These are phyloP conservation scores for Senecio squalidus DNA, from an alignment of 140 eudicot species.

Conservation along the genomic window DNA sequence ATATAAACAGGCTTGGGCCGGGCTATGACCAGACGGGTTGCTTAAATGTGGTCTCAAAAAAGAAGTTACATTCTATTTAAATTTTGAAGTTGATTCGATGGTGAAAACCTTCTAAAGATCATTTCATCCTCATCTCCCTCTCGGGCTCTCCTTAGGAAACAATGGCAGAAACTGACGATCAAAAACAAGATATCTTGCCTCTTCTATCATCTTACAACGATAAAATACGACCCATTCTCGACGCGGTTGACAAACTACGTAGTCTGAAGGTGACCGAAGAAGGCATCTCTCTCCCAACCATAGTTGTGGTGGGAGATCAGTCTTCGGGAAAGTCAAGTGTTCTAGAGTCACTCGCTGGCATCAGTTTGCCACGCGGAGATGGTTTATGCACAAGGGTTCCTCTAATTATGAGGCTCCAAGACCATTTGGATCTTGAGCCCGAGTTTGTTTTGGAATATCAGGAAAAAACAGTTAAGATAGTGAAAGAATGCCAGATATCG, in stretches of 20 bases:
- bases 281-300: constrained; percentile 45
- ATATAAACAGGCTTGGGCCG: too few species aligned
- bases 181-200: constrained; percentile 6
- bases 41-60: too few species aligned
- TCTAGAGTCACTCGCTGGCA: constrained; percentile 43
- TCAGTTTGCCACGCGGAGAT: constrained; percentile 40
- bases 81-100: too few species aligned
- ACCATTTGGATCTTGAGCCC: constrained; percentile 14
- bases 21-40: too few species aligned
- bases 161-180: too few species aligned
- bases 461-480: constrained; percentile 3
- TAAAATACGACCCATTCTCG: constrained; percentile 35
- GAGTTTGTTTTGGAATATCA: constrained; percentile 25
- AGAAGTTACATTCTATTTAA: too few species aligned
- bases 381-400: constrained; percentile 38
- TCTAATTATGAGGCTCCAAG: constrained; percentile 37
- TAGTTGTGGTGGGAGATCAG: constrained; percentile 46
- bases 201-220: constrained; percentile 29
- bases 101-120: too few species aligned
- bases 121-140: too few species aligned
- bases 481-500: constrained; percentile 4
- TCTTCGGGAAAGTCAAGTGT: constrained; percentile 43
- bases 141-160: too few species aligned
- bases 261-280: constrained; percentile 38
- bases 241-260: constrained; percentile 34